Base-by-base conservation (phyloP, 2,329 filamentous ascomycete genomes). In the Phoma sp. region DNA sequence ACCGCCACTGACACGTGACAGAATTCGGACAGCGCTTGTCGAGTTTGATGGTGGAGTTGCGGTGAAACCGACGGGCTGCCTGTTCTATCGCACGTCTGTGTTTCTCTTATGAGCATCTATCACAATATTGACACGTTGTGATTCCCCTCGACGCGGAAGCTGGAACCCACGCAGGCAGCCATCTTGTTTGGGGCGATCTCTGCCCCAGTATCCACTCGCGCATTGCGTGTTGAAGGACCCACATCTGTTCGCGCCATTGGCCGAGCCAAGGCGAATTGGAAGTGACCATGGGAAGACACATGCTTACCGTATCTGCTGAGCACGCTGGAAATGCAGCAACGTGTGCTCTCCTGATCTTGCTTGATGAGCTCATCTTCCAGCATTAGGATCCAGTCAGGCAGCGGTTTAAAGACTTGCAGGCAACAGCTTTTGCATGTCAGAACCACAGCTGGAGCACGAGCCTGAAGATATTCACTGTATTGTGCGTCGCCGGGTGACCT, bases 71-170 rank as follows among this genome's bases (percentile, higher is more conserved):
- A 24, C 22, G 35, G 37, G 22, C 37, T 22, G 17, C 9, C 25
- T 32, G 25, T 31, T 45, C 35, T 51, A 33, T 47, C 49, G 40
- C 31, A 41, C 43, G 43, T 52, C 37, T 43, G 39, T 31, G 15
- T 41, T 47, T 57, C 48, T 55, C 61, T 70, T 69, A 65, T 61
- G 53, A 27, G 19, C 29, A 8, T 31, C 43, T 41, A 38, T 41
- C 47, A 36, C 47, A 50, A 60, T 69, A 55, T 69, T 64, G 70
- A 72, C 71, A 74, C 71, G 70, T 73, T 72, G 63, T 63, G 52
- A 43, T 60, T 67, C 62, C 51, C 48, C 58, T 58, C 35, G 38
- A 43, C 24, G 41, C 51, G 54, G 53, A 41, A 57, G 49, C 55
- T 59, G 57, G 64, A 63, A 52, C 55, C 29, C 36, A 55, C 60